These are phyloP conservation scores for Brassica balearica DNA, from an alignment of 441 rosid species.

Conservation along the genomic window DNA sequence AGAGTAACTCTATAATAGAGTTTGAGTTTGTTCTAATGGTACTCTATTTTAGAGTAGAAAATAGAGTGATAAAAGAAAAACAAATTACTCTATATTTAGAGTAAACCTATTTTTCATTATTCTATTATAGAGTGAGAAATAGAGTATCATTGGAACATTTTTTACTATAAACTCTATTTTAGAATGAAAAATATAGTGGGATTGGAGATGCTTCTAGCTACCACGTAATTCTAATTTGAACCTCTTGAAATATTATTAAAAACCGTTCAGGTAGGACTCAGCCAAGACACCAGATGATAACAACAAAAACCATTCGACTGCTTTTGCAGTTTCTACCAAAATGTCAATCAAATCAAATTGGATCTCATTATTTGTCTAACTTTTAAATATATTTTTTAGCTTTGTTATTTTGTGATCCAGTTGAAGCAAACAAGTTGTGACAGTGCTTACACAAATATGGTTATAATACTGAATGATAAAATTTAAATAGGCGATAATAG, in stretches of 20 bases:
- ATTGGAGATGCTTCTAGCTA: too few species aligned
- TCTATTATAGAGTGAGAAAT: too few species aligned
- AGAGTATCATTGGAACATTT: too few species aligned
- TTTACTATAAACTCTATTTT: too few species aligned
- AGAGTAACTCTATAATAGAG: too few species aligned
- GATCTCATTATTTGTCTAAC: conserved; percentile 39
- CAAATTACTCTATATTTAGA: too few species aligned
- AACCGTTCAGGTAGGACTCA: conserved; percentile 37
- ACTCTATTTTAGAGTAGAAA: too few species aligned
- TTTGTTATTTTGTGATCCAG: conserved; percentile 24
- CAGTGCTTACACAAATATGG: conserved; percentile 18
- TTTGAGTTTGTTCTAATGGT: too few species aligned
- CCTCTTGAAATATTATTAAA: conserved; percentile 34
- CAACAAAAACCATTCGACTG: conserved; percentile 30
- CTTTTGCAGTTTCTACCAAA: conserved; percentile 18
- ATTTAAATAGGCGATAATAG: background rate
- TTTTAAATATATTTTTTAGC: background rate
- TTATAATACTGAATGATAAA: conserved; percentile 13
- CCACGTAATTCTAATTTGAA: conserved; percentile 43
- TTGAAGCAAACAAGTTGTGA: conserved; percentile 31
- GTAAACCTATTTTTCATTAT: too few species aligned
- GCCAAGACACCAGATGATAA: conserved; percentile 38
- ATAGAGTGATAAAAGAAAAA: too few species aligned
- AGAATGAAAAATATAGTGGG: too few species aligned
- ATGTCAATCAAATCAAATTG: conserved; percentile 33